Conservation (phyloP, 2,329 filamentous ascomycete genomes). For the Akanthomyces muscarius region DNA sequence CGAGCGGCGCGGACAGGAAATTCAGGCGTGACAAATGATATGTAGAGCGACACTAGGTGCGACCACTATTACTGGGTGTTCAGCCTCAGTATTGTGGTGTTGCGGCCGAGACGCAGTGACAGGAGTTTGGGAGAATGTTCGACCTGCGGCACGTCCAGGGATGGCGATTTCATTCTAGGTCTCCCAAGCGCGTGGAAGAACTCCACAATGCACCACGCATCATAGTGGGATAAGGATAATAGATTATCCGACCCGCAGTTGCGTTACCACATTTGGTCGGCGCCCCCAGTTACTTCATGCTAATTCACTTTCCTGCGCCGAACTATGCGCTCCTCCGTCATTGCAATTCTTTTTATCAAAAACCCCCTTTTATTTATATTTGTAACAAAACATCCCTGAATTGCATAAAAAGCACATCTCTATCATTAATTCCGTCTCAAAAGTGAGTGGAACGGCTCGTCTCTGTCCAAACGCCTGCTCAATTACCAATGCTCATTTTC, state of each 20-base stretch:
- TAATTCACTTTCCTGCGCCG: too few species aligned
- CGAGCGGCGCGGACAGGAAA: not conserved
- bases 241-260: not conserved
- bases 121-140: slow-evolving; percentile 8
- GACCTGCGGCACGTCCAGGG: slow-evolving; percentile 16
- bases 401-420: not conserved
- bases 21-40: not conserved
- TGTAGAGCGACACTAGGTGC: not conserved
- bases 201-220: slow-evolving; percentile 17
- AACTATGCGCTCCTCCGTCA: not conserved
- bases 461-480: slow-evolving; percentile 21
- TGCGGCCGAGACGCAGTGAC: not conserved
- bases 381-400: not conserved
- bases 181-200: slow-evolving; percentile 14
- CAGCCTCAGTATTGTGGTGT: not conserved
- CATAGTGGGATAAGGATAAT: slow-evolving; percentile 15
- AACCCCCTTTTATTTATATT: slow-evolving; percentile 21
- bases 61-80: not conserved
- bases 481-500: not conserved
- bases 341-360: not conserved
- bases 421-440: slow-evolving; percentile 5
- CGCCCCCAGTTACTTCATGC: too few species aligned
- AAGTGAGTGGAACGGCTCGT: slow-evolving; percentile 1
- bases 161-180: slow-evolving; percentile 15
- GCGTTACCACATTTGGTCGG: too few species aligned